Base-by-base conservation (phyloP, 345 rosid genomes). In the Bretschneidera sinensis region DNA sequence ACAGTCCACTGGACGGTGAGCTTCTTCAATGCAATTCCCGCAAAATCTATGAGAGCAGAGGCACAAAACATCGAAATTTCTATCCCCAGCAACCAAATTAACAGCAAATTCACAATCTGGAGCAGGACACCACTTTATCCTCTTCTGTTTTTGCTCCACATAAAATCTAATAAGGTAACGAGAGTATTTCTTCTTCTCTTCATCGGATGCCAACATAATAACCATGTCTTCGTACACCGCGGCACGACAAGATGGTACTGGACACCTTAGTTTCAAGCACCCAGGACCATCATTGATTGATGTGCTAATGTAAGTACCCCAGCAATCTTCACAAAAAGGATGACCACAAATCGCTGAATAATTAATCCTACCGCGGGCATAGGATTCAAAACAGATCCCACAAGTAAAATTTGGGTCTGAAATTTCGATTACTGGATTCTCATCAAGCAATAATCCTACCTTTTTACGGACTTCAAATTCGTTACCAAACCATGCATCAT, bases 61-160 rank as follows among this genome's bases (percentile, higher is more conserved):
- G 10, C 80, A 76, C 9, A 67, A 39, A 51, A 76, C 72, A 62
- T 72, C 66, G 0, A 35, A 63, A 6, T 19, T 63, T 16, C 25
- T 65, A 17, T 65, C 50, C 16, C 55, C 75, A 20, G 16, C 61
- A n/a, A n/a, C n/a, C n/a, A n/a, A n/a, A n/a, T n/a, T n/a, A n/a
- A n/a, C n/a, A n/a, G 81, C 78, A 35, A 25, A 22, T 24, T 55
- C 67, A 47, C 81, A 77, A 23, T 52, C 67, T 1, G 67, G 58
- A 21, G 60, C 71, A 48, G 81, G 81, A 39, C 81, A 77, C 76
- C 78, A 73, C 55, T 74, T 77, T 17, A 45, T 51, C n/a, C n/a
- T n/a, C n/a, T n/a, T n/a, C n/a, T n/a, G n/a, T n/a, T n/a, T n/a
- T n/a, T n/a, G n/a, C n/a, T 77, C 70, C 0, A 70, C 18, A 35